Base-by-base conservation (phyloP, 768 basidiomycete genomes). In the Auricularia sp. region DNA sequence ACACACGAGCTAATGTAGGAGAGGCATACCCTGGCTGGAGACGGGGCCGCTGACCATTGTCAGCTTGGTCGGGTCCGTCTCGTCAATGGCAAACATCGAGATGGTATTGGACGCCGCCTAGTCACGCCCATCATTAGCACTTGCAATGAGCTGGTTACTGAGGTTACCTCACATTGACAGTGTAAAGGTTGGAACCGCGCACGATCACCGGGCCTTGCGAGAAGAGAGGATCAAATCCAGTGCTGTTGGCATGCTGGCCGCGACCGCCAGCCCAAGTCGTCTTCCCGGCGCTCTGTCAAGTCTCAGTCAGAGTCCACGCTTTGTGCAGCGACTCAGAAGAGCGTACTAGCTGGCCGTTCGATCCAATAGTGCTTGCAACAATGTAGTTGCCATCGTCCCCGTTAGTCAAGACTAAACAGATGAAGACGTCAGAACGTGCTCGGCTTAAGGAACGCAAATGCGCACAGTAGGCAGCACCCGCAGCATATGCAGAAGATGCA, bases 401-500 rank as follows among this genome's bases (percentile, higher is more conserved):
- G 67, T 83, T 83, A 11, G 81, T 80, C 33, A 82, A 77, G 70
- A 82, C 81, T 83, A 62, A 18, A 42, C 3, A 5, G 1, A 7
- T 29, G 29, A 29, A 29, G 2, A 29, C 1, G 29, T 29, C 29
- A 29, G 29, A 29, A 2, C 2, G 29, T 29, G 29, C 29, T 3
- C 29, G 29, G 2, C 29, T 2, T 29, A 29, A 3, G 29, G 29
- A 29, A 29, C 3, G 39, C 8, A 5, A 42, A 29, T 2, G 2
- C 39, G 12, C 39, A 42, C 39, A 42, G 12, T 42, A 42, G 7
- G 39, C 39, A 42, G 39, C 39, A 8, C 39, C 39, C 39, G 39
- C 39, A 14, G 39, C 39, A 14, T 42, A 42, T 14, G 39, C 39
- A 42, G 39, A 7, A 14, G 39, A 42, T 42, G 39, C 39, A 14